Percentiles rank a stretch among this genome's conserved stretches.
phyloP scores from a whole-genome alignment of 495 filamentous ascomycete species.

The Aspergillus biplanus region DNA sequence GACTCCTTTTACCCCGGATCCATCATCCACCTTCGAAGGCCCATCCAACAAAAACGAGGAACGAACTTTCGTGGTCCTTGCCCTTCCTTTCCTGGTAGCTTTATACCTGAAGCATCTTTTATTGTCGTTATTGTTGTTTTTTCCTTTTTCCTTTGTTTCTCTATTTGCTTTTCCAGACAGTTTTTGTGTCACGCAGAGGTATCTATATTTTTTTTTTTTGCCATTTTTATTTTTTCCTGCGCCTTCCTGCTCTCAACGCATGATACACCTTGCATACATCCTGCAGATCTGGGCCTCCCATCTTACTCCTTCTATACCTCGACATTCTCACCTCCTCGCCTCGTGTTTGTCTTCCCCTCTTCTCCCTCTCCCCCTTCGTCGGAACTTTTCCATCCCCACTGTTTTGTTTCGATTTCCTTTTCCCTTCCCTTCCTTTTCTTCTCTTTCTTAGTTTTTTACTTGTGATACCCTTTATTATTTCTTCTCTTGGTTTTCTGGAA shows the following conservation, averaged over 20 bases:
- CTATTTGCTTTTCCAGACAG: conserved; percentile 9
- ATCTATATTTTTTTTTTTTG: background rate
- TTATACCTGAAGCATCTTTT: background rate
- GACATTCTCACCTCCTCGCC: background rate
- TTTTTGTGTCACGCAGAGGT: conserved; percentile 13
- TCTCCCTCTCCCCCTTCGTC: background rate
- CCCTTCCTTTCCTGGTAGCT: background rate
- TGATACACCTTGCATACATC: no score
- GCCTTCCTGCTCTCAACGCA: no score
- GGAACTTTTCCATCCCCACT: background rate
- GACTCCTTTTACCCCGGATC: conserved; percentile 20
- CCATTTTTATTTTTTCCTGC: conserved; percentile 10
- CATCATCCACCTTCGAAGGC: background rate
- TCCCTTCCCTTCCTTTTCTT: background rate
- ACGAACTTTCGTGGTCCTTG: conserved; percentile 1
- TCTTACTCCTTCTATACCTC: conserved; percentile 8
- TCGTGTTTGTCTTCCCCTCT: conserved; percentile 1
- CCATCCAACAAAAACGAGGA: background rate
- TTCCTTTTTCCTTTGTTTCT: conserved; percentile 1
- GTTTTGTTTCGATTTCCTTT: background rate
- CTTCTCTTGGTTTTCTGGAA: background rate
- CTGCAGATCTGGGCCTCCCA: no score
- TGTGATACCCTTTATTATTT: conserved; percentile 6
- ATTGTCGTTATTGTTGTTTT: background rate
- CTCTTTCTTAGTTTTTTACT: conserved; percentile 5